Percentiles rank a stretch among this genome's conserved stretches.
These are phyloP conservation scores for Candida insectorum DNA, from an alignment of 805 yeast genomes.

Conservation along the genomic window DNA sequence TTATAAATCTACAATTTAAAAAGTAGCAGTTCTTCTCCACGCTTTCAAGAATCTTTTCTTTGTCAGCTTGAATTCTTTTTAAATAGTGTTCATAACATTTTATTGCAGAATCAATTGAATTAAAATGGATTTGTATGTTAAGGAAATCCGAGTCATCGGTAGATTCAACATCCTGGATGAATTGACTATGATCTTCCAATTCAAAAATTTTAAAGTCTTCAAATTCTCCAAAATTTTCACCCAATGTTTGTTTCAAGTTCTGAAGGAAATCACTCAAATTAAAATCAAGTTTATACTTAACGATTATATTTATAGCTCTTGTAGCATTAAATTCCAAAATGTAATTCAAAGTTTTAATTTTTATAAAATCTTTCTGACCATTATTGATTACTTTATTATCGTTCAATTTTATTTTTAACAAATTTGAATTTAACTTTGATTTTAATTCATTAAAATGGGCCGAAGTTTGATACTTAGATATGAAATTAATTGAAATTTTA, in stretches of 20 bases:
- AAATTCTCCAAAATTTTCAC: conserved; percentile 38
- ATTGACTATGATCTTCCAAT: conserved; percentile 23
- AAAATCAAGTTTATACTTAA: conserved; percentile 3
- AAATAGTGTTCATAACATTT: conserved; percentile 36
- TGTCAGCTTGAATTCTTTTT: conserved; percentile 20
- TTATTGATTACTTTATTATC: conserved; percentile 15
- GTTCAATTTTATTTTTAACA: conserved; percentile 27
- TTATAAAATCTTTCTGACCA: conserved; percentile 30
- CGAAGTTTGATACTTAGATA: conserved; percentile 28
- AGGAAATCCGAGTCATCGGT: background rate
- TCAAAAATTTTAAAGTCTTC: conserved; percentile 27
- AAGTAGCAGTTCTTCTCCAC: conserved; percentile 4
- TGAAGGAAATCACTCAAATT: conserved; percentile 6
- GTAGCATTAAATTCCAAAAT: conserved; percentile 39
- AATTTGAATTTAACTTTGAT: conserved; percentile 21
- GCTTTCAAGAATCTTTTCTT: conserved; percentile 14
- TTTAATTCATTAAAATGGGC: conserved; percentile 22
- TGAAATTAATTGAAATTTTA: conserved; percentile 29
- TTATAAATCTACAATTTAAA: conserved; percentile 19
- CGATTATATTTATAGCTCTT: conserved; percentile 19
- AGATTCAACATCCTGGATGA: background rate
- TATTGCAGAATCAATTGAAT: conserved; percentile 45
- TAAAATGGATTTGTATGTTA: conserved; percentile 27
- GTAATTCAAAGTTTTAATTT: conserved; percentile 39
- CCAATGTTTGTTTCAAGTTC: conserved; percentile 1